These are phyloP conservation scores for Cyclocybe aegerita DNA, from an alignment of 768 basidiomycete genomes.

Conservation along the genomic window DNA sequence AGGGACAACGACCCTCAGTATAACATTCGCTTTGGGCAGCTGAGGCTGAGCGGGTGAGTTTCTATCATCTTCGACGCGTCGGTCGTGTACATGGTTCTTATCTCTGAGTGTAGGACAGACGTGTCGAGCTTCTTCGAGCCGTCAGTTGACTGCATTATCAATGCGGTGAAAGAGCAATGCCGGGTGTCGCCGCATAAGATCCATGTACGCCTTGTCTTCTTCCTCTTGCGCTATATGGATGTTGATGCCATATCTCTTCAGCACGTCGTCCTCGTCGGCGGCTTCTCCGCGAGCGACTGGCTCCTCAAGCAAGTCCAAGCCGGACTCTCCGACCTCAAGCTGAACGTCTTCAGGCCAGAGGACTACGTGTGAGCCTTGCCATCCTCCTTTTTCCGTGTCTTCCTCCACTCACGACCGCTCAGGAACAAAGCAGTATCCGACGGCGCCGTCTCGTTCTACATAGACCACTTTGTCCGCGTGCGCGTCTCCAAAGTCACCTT, in stretches of 20 bases:
- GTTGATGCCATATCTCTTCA: conserved; percentile 2
- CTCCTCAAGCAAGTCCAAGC: conserved; percentile 33
- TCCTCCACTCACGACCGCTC: too few species aligned
- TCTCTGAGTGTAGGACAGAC: conserved; percentile 2
- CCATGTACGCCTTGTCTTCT: background rate
- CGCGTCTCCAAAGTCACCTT: conserved; percentile 45
- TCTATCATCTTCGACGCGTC: background rate
- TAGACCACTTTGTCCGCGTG: conserved; percentile 33
- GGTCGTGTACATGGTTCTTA: background rate
- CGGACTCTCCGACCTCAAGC: conserved; percentile 18
- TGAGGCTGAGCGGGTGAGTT: conserved; percentile 15
- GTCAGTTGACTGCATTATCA: conserved; percentile 12
- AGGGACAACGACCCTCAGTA: conserved; percentile 13
- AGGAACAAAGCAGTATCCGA: too few species aligned
- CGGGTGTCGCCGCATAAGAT: background rate
- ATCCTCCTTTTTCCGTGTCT: too few species aligned
- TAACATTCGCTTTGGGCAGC: conserved; percentile 17
- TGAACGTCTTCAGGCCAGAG: conserved; percentile 11
- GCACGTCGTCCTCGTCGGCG: conserved; percentile 40
- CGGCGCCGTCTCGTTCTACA: too few species aligned
- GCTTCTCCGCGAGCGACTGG: conserved; percentile 47
- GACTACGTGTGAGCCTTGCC: conserved; percentile 11
- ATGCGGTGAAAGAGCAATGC: conserved; percentile 4
- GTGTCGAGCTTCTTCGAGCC: conserved; percentile 20
- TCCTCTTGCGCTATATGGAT: too few species aligned